Percentiles rank a stretch among this genome's conserved stretches.
phyloP scores from a whole-genome alignment of 2,329 filamentous ascomycete genomes.

The Pseudogymnoascus sp. region DNA sequence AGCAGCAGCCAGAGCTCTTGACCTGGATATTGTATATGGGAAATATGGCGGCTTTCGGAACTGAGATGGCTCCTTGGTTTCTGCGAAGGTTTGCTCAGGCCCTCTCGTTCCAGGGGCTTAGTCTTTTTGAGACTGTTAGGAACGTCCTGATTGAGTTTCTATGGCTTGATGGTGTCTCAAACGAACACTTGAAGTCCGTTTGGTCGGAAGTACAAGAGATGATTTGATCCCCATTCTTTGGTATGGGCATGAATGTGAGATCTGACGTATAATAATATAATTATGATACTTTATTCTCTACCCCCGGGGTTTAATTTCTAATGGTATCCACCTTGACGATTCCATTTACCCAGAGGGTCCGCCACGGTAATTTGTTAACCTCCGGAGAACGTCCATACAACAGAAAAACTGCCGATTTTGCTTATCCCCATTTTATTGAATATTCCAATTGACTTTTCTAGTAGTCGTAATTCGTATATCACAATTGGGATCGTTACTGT shows the following conservation, averaged over 20 bases:
- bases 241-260: neutral
- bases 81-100: neutral
- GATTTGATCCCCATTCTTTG: neutral
- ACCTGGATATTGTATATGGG: slow-evolving; percentile 13
- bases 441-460: neutral
- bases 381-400: neutral
- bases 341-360: neutral
- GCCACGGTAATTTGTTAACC: neutral
- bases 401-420: neutral
- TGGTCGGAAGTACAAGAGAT: neutral
- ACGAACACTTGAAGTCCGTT: neutral
- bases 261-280: neutral
- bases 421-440: neutral
- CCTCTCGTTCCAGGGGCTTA: slow-evolving; percentile 1
- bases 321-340: neutral
- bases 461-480: neutral
- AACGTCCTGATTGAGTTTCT: slow-evolving; percentile 5
- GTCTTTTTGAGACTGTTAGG: slow-evolving; percentile 5
- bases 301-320: neutral
- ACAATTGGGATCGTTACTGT: neutral
- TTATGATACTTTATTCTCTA: neutral
- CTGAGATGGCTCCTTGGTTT: slow-evolving; percentile 4
- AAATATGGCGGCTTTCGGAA: neutral
- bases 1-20: neutral
- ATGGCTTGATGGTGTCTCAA: slow-evolving; percentile 11